Evolutionary conservation across 805 yeast genomes (phyloP), one percentile per base, ranked within the genome.

Genomic region (Myxozyma neglecta): DNA sequence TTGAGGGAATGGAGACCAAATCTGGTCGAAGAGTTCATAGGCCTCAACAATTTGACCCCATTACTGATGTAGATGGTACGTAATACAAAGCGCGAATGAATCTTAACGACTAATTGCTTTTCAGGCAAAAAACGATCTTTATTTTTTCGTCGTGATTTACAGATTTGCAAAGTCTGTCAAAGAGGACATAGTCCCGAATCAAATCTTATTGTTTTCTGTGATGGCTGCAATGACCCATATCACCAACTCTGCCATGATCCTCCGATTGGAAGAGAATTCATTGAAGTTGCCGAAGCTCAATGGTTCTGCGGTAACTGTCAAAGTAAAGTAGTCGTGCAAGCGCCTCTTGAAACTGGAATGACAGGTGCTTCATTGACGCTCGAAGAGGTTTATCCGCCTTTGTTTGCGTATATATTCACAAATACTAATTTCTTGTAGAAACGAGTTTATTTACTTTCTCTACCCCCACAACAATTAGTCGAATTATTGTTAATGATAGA

Each of bases 211-310:
- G 78, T 76, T 11, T 75, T 75, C 55, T 76, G 79, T 64, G 75
- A 73, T 61, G 76, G 75, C 55, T 80, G 81, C 70, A 68, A 70
- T 39, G 72, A 74, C 16, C 77, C 78, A 1, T 76, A 73, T 61
- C 79, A 76, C 48, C 77, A 76, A 57, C 68, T 75, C 34, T 76
- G 80, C 60, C 79, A 76, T 65, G 69, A 68, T 29, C 80, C 80
- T 13, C 73, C 71, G 10, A 74, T 77, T 18, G 80, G 76, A 52
- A 66, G 76, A 6, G 69, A 75, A 11, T 75, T 72, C 34, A 75
- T 76, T 14, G 77, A 76, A 32, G 75, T 76, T 14, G 75, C 75
- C 0, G 79, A 76, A 52, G 76, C 76, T 5, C 73, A 74, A 62
- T 76, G 78, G 79, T 76, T 72, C 64, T 76, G 80, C 64, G 69